Base-by-base conservation (phyloP, 176 grass and related monocot species). In the Rhynchospora tenuis region DNA sequence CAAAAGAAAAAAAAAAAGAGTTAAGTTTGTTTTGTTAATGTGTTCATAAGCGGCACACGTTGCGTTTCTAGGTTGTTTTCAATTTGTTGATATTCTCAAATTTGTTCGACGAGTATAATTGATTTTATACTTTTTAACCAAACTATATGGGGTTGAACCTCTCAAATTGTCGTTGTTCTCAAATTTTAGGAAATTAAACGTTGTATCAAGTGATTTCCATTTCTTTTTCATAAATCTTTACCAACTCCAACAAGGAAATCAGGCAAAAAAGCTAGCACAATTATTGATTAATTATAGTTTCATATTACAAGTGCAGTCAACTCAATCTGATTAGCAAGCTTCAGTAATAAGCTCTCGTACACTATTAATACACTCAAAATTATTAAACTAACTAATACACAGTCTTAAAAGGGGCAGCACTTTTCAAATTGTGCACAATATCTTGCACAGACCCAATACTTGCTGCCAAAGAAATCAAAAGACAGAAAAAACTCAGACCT, bases 361-460 rank as follows among this genome's bases (percentile, higher is more conserved):
- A 81, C 79, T 23, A n/a, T 43, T 50, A 61, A 56, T 48, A 64
- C 59, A 81, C 56, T n/a, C 79, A 63, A 82, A 75, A 38, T 50
- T 22, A n/a, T 0, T 27, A 8, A 23, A 60, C 56, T 8, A 11
- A 71, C 82, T 84, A 98, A 73, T 90, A 80, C 13, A 57, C 70
- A 23, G 76, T 90, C 85, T 89, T 93, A 78, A 99, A 99, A 0
- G 88, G 97, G 6, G 89, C 62, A 31, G 93, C 93, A 2, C 78
- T 73, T 73, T 90, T 99, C 63, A 99, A 82, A 83, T 96, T 99
- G 87, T 90, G 93, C 31, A 99, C 97, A 79, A 99, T 93, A 86
- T 99, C 97, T 57, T 93, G 89, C 75, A 99, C 88, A 44, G 97
- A 99, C 0, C 93, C 97, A 73, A 99, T 51, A 59, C 93, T 90